Evolutionary conservation across 495 filamentous ascomycete genomes (phyloP), one percentile per base, ranked within the genome.

Genomic region (Aspergillus sclerotioniger): DNA sequence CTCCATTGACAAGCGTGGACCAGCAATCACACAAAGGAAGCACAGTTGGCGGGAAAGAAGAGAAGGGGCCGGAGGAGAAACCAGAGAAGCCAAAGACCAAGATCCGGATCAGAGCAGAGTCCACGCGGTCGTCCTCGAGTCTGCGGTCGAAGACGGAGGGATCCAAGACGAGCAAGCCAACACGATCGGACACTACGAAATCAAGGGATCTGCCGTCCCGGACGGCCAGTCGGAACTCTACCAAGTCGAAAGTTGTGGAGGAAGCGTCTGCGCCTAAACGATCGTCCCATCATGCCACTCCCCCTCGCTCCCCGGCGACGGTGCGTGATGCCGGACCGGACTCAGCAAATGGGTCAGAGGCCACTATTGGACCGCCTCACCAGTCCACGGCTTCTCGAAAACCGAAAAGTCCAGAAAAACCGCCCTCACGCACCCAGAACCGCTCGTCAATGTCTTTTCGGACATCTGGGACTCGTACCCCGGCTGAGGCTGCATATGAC

Each of bases 351-450:
- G 80, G 81, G 56, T 91, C 88, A 4, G 82, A 83, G 57, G 83
- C 85, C 43, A 91, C 89, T 7, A 80, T 89, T 55, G 81, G 84
- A 0, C 84, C 87, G 9, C 84, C 82, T 56, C 82, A 84, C 53
- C 68, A 70, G 49, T 80, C 75, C 44, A 75, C 75, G 48, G 74
- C 56, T 9, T 63, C 71, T 10, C 77, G 76, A 51, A 78, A 77
- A 53, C 58, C 70, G 6, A 69, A 64, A 51, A 74, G 70, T 10
- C 75, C 77, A 0, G 62, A 66, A 29, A 76, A 76, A 29, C 72
- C 72, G 15, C 76, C 75, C 25, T 76, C 75, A 13, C 71, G 74
- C 33, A 73, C 59, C 12, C 74, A 78, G 58, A 71, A 51, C 15
- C 72, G 71, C 17, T 76, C 76, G 17, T 65, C 72, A 12, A 66